phyloP scores from a whole-genome alignment of 2,329 filamentous ascomycete species.

The Aspergillus pseudoviridinutans region DNA sequence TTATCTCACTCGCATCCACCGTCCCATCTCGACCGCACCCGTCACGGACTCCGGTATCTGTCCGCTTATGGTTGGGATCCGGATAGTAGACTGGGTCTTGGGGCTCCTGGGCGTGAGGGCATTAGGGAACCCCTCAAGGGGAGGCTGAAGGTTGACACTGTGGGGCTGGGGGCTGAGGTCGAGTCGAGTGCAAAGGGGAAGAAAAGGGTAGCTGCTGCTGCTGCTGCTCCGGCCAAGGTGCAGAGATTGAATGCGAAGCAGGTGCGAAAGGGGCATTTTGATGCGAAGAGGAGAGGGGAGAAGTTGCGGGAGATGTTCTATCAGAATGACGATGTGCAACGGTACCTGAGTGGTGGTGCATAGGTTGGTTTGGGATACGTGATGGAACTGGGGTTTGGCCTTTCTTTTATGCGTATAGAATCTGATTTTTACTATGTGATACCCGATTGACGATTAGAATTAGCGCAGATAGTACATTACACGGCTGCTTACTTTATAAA shows the following conservation, averaged over 20 bases:
- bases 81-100: slow-evolving; percentile 64
- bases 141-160: slow-evolving; percentile 66
- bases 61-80: slow-evolving; percentile 58
- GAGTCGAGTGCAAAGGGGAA: slow-evolving; percentile 12
- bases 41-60: slow-evolving; percentile 54
- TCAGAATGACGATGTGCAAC: slow-evolving; percentile 68
- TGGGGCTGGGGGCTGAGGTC: slow-evolving; percentile 63
- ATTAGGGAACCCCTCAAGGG: slow-evolving; percentile 72
- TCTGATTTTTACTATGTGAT: background rate
- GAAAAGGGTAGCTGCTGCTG: slow-evolving; percentile 25
- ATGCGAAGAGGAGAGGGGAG: slow-evolving; percentile 60
- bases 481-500: background rate
- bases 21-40: slow-evolving; percentile 54
- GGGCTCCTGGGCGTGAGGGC: slow-evolving; percentile 62
- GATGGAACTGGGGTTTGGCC: background rate
- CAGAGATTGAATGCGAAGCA: slow-evolving; percentile 66
- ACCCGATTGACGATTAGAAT: background rate
- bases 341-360: slow-evolving; percentile 56
- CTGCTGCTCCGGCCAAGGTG: slow-evolving; percentile 39
- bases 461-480: background rate
- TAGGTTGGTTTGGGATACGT: background rate
- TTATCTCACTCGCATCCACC: slow-evolving; percentile 55
- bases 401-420: slow-evolving; percentile 1
- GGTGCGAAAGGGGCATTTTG: slow-evolving; percentile 57
- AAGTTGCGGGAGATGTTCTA: slow-evolving; percentile 69